Base-by-base conservation (phyloP, 495 filamentous ascomycete species). In the Xylaria venustula region DNA sequence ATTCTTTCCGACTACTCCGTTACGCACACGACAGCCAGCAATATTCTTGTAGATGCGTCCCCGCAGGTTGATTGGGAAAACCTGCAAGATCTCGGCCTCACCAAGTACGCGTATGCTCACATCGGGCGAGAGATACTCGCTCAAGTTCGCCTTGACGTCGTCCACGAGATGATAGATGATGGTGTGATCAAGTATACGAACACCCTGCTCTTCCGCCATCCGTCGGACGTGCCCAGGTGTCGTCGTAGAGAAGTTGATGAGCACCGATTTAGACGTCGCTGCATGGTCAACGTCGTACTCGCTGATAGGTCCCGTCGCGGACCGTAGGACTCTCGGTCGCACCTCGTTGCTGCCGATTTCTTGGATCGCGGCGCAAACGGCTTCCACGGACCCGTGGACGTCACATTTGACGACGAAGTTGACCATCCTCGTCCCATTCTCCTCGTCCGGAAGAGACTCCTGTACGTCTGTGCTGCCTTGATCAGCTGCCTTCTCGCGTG, bases 161-260 rank as follows among this genome's bases (percentile, higher is more conserved):
- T 98, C 93, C 9, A 90, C 84, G 9, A 98, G 80, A 56, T 88
- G 86, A 71, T 99, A 98, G 64, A 99, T 99, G 65, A 99, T 85
- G 63, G 88, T 97, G 68, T 93, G 87, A 52, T 96, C 87, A 63
- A 97, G 67, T 22, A 99, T 88, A 42, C 73, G 77, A 34, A 98
- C 92, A 9, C 86, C 84, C 48, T 81, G 77, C 1, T 76, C 68
- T 60, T 89, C 86, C 1, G 94, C 94, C 67, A 88, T 76, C 7
- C 83, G 81, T 36, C 79, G 75, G 61, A 97, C 90, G 58, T 85
- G 73, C 2, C 84, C 81, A 11, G 92, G 87, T 17, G 91, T 79
- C 7, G 79, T 66, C 59, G 85, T 87, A 73, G 97, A 97, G 83
- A 99, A 99, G 67, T 88, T 89, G 67, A 99, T 78, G 56, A 99